These are phyloP conservation scores for Psilocybe azurescens DNA, from an alignment of 768 basidiomycete species.

Conservation along the genomic window DNA sequence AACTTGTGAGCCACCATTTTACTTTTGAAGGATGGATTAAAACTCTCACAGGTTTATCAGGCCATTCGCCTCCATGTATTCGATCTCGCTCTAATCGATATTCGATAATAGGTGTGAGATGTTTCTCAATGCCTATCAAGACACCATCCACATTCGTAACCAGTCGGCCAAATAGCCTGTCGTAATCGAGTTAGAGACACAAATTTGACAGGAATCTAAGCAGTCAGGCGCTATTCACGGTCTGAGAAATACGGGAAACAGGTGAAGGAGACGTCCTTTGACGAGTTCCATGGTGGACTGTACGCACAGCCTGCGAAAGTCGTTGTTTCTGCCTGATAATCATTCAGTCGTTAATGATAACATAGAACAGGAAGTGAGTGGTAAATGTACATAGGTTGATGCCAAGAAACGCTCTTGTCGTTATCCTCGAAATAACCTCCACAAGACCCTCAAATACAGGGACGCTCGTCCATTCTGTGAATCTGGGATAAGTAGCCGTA, in stretches of 20 bases:
- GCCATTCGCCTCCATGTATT: conserved; percentile 30
- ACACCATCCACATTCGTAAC: neutral
- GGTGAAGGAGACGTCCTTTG: conserved; percentile 22
- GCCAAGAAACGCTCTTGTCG: neutral
- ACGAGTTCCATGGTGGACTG: conserved; percentile 21
- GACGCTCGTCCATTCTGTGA: conserved; percentile 10
- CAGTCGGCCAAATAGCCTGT: conserved; percentile 18
- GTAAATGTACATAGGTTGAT: neutral
- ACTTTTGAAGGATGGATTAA: neutral
- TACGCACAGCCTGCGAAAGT: conserved; percentile 41
- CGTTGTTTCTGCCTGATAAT: conserved; percentile 42
- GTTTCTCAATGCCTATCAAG: conserved; percentile 23
- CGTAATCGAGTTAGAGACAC: neutral
- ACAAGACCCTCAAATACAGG: conserved; percentile 14
- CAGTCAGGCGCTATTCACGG: neutral
- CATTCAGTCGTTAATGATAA: neutral
- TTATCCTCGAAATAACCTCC: conserved; percentile 15
- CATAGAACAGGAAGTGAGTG: neutral
- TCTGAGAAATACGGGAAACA: neutral
- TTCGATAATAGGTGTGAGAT: conserved; percentile 32
- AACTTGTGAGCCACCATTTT: neutral
- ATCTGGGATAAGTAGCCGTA: neutral
- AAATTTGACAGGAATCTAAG: neutral
- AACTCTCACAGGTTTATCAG: conserved; percentile 32
- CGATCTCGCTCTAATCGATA: conserved; percentile 27